Evolutionary conservation across 2,329 filamentous ascomycete species (phyloP), one percentile per base, ranked within the genome.

Genomic region (Phyllosticta paracitricarpa): DNA sequence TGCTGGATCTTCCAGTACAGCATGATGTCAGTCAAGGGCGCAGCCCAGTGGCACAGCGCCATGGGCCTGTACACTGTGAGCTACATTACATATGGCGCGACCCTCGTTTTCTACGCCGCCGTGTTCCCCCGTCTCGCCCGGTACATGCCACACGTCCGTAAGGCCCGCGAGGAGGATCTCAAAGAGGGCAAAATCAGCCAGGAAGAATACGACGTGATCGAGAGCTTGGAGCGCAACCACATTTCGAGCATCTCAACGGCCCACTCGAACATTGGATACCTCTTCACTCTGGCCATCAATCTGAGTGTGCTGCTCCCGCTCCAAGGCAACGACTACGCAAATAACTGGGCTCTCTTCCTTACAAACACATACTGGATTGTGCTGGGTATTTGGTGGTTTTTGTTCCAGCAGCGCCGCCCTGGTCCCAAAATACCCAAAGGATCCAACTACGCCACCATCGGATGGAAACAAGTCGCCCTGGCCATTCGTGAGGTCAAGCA

Each of bases 291-390:
- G 2, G 84, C 82, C 24, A 72, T 84, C 22, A 84, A 86, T 52
- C 83, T 87, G 1, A 84, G 83, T 2, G 24, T 62, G 9, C 57
- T 59, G 3, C 48, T 62, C 1, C 57, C 61, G 1, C 10, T 87
- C 52, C 82, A 85, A 63, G 82, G 77, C 4, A 83, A 81, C 66
- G 71, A 76, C 5, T 79, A 74, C 4, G 83, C 84, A 67, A 89
- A 89, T 69, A 87, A 86, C 64, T 86, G 83, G 82, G 86, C 84
- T 0, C 69, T 87, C 2, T 84, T 80, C 5, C 84, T 88, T 0
- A 76, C 87, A 10, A 84, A 88, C 58, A 84, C 85, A 0, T 87
- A 87, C 56, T 88, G 85, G 86, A 69, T 88, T 7, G 71, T 84
- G 0, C 76, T 87, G 25, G 83, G 84, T 0, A 71, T 88, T 4